Conservation (phyloP, 2,329 filamentous ascomycete genomes). For the Talaromyces sp. region DNA sequence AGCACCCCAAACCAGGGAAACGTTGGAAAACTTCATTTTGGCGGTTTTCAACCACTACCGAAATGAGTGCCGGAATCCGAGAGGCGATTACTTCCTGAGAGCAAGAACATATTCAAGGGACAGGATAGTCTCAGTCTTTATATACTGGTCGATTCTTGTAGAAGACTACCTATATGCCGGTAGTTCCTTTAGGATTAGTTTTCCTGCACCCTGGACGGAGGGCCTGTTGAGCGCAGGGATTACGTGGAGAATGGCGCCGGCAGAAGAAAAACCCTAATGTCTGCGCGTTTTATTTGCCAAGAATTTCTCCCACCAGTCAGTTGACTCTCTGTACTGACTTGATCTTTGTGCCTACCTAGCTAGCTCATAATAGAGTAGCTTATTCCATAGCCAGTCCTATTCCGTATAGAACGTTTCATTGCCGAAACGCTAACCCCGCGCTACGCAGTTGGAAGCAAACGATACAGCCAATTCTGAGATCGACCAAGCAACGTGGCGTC, state of each 20-base stretch:
- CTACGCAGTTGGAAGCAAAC: not conserved
- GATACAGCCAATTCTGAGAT: not conserved
- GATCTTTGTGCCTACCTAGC: not conserved
- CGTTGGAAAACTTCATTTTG: not conserved
- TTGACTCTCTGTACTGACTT: not conserved
- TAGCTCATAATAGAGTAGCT: not conserved
- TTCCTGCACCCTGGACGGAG: not conserved
- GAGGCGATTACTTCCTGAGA: not conserved
- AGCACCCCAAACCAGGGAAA: not conserved
- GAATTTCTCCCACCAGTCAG: not conserved
- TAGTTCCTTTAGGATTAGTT: not conserved
- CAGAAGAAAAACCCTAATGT: not conserved
- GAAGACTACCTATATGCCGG: not conserved
- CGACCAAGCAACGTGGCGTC: slow-evolving; percentile 1
- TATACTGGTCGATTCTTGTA: not conserved
- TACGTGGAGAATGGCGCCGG: not conserved
- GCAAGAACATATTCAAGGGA: not conserved
- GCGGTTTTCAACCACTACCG: not conserved
- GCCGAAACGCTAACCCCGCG: slow-evolving; percentile 8
- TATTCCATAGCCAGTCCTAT: not conserved
- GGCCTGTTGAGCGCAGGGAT: not conserved
- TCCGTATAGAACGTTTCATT: slow-evolving; percentile 1
- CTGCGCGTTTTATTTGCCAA: not conserved
- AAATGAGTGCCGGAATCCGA: not conserved
- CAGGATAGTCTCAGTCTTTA: not conserved